Evolutionary conservation across 176 grass and related monocot genomes (phyloP).

Genomic region (Carex parvula): DNA sequence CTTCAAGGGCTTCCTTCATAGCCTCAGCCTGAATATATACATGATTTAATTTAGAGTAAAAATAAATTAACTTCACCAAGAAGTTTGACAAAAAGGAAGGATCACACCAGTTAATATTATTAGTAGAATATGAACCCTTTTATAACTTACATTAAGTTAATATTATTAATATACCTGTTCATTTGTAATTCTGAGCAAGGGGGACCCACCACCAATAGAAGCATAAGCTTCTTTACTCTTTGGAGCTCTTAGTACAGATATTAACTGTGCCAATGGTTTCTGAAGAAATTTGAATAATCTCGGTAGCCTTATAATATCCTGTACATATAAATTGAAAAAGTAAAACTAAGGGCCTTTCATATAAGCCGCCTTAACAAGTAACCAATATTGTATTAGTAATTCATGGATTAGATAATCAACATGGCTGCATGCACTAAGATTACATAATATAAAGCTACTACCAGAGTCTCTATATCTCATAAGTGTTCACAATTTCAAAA

Average conservation of each 20-base stretch:
- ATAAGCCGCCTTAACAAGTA: neutral
- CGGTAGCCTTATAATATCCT: conserved; percentile 95
- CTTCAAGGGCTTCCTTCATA: conserved; percentile 60
- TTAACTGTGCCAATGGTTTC: conserved; percentile 88
- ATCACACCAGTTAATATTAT: neutral
- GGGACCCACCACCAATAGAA: conserved; percentile 94
- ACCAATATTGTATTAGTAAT: neutral
- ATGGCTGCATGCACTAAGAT: too few species aligned
- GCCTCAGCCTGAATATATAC: conserved; percentile 66
- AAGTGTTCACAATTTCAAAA: neutral
- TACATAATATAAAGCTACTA: too few species aligned
- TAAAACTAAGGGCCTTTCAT: neutral
- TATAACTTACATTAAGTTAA: too few species aligned
- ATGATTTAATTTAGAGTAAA: conserved; percentile 25
- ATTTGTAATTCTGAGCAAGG: conserved; percentile 84
- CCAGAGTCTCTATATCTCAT: too few species aligned
- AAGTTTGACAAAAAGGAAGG: neutral
- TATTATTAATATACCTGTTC: conserved; percentile 59
- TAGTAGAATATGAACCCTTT: too few species aligned
- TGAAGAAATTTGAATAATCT: conserved; percentile 96
- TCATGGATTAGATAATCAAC: neutral
- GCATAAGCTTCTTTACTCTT: conserved; percentile 98
- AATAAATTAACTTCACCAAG: neutral
- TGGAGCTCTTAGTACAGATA: conserved; percentile 81
- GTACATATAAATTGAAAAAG: conserved; percentile 11